Percentiles rank a stretch among this genome's conserved stretches.
Evolutionary conservation across 2,329 filamentous ascomycete genomes (phyloP).

Genomic region (Aspergillus sp.): DNA sequence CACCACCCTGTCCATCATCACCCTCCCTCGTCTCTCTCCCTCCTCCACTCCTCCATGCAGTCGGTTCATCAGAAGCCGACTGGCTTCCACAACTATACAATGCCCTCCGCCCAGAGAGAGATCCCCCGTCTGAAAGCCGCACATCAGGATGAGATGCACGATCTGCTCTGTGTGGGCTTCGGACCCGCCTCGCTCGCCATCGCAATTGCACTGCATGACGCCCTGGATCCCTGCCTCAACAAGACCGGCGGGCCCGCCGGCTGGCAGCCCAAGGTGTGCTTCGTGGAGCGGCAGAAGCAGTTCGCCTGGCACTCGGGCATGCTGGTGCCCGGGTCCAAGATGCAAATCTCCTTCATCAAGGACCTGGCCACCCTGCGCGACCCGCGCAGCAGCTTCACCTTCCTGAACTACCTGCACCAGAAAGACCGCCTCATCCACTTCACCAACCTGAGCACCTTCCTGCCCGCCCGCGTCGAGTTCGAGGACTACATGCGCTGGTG

Average conservation of each 20-base stretch:
- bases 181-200: slow-evolving; percentile 88
- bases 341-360: slow-evolving; percentile 98
- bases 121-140: slow-evolving; percentile 53
- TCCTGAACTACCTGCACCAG: slow-evolving; percentile 87
- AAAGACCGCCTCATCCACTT: slow-evolving; percentile 84
- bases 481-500: slow-evolving; percentile 97
- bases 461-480: slow-evolving; percentile 83
- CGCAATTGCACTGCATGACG: slow-evolving; percentile 83
- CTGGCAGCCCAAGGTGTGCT: slow-evolving; percentile 68
- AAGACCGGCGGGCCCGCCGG: slow-evolving; percentile 37
- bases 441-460: slow-evolving; percentile 84
- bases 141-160: slow-evolving; percentile 65
- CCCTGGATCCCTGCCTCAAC: slow-evolving; percentile 52
- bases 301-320: slow-evolving; percentile 97
- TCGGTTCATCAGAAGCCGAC: slow-evolving; percentile 21
- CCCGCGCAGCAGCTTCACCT: slow-evolving; percentile 88
- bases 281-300: slow-evolving; percentile 77
- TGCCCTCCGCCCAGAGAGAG: slow-evolving; percentile 23
- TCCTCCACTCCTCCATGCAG: slow-evolving; percentile 17
- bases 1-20: not conserved
- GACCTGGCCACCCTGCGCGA: slow-evolving; percentile 88
- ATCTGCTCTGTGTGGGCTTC: slow-evolving; percentile 88
- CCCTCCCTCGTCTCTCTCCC: not conserved
- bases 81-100: slow-evolving; percentile 24
- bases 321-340: slow-evolving; percentile 87